Evolutionary conservation across 2,329 filamentous ascomycete genomes (phyloP).

Genomic region (Sporothrix pseudoabietina): DNA sequence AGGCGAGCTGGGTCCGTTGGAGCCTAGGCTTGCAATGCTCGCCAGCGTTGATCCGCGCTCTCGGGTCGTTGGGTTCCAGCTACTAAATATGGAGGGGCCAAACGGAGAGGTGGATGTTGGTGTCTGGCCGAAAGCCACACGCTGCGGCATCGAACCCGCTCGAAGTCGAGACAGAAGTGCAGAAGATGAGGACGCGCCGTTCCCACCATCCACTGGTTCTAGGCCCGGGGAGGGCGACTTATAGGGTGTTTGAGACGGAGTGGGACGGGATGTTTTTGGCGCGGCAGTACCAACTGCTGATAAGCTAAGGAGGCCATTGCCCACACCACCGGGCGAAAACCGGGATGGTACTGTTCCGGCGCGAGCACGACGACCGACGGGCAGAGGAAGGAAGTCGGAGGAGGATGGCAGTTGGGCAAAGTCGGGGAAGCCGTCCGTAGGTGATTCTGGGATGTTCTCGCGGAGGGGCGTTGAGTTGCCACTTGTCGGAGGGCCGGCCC

Average conservation of each 20-base stretch:
- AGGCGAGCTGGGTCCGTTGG: constrained; percentile 86
- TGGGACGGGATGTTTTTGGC: constrained; percentile 79
- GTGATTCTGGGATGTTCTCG: constrained; percentile 96
- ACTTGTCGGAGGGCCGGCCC: constrained; percentile 95
- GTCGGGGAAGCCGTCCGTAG: constrained; percentile 92
- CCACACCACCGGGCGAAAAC: constrained; percentile 75
- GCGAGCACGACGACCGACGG: constrained; percentile 75
- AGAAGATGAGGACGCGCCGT: constrained; percentile 57
- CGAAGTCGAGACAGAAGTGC: constrained; percentile 81
- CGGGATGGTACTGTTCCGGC: constrained; percentile 96
- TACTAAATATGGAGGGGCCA: constrained; percentile 86
- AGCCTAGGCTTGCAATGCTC: constrained; percentile 81
- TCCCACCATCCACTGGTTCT: constrained; percentile 48
- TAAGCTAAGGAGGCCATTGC: constrained; percentile 60
- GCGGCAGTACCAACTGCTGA: constrained; percentile 51
- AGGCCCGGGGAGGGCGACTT: constrained; percentile 65
- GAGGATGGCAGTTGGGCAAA: constrained; percentile 73
- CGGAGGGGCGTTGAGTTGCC: constrained; percentile 94
- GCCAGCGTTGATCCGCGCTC: constrained; percentile 84
- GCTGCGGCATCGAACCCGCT: constrained; percentile 92
- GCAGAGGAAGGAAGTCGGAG: constrained; percentile 63
- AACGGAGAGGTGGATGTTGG: constrained; percentile 68
- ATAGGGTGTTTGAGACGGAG: constrained; percentile 85
- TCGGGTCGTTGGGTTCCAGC: constrained; percentile 74
- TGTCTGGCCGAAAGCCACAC: constrained; percentile 63